Percentiles rank a stretch among this genome's conserved stretches.
These are phyloP conservation scores for Guillardia theta DNA, from an alignment of 78 protist genomes.

Conservation along the genomic window DNA sequence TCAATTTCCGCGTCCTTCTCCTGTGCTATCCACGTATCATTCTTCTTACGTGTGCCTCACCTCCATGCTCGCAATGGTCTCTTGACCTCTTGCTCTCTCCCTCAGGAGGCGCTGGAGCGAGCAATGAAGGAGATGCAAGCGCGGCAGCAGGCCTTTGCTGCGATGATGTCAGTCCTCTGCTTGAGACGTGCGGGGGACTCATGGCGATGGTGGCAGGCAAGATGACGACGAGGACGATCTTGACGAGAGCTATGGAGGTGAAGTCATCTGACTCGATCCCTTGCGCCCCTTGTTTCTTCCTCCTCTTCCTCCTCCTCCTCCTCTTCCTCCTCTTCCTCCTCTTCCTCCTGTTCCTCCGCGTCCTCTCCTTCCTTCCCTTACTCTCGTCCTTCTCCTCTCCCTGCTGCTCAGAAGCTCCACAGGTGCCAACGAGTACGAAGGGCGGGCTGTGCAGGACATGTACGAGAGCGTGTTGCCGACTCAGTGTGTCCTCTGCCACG, in stretches of 20 bases:
- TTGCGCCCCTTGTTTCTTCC: too few relatives aligned
- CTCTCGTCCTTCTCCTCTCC: too few relatives aligned
- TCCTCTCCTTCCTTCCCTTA: too few relatives aligned
- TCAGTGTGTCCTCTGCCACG: conserved; percentile 15
- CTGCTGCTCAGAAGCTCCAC: too few relatives aligned
- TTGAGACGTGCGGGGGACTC: too few relatives aligned
- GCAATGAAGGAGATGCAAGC: neutral
- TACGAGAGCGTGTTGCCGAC: neutral
- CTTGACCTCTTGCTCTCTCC: neutral
- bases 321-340: too few relatives aligned
- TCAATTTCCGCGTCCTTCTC: neutral
- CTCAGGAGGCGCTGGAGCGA: conserved; percentile 9
- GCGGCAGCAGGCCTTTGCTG: neutral
- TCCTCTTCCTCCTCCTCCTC: too few relatives aligned
- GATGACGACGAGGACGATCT: neutral
- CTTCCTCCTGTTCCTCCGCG: too few relatives aligned
- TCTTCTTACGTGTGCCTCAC: neutral
- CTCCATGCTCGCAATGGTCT: neutral
- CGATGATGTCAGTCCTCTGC: too few relatives aligned
- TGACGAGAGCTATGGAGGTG: neutral
- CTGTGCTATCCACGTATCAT: neutral
- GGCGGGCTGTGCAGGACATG: neutral
- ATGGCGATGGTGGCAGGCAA: too few relatives aligned
- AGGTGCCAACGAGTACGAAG: too few relatives aligned
- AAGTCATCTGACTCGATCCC: too few relatives aligned